Base-by-base conservation (phyloP, 2,329 filamentous ascomycete genomes). In the Cryphonectria radicalis region DNA sequence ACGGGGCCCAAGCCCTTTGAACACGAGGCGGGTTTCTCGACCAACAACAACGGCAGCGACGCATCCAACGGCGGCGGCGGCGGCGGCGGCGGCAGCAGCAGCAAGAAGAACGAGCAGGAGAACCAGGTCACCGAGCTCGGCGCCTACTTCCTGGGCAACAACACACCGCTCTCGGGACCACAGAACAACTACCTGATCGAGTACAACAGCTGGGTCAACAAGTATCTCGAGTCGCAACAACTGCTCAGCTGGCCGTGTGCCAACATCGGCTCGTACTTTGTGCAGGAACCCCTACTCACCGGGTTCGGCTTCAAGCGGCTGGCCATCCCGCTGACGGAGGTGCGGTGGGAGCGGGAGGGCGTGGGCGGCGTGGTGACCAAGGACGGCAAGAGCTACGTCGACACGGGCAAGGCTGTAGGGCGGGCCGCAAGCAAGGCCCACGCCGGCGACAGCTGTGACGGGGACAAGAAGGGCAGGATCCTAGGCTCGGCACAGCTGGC, bases 301-400 rank as follows among this genome's bases (percentile, higher is more conserved):
- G 91, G 92, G 55, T 85, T 94, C 42, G 90, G 89, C 67, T 92
- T 89, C 70, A 91, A 92, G 59, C 90, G 95, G 46, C 85, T 98
- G 67, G 95, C 94, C n/a, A 91, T 98, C 37, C 95, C 94, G 1
- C 85, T 97, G 0, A 92, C 92, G 63, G 93, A 97, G 78, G 86
- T 96, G 62, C 90, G 93, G 65, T 97, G 94, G 94, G 94, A 97
- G 84, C 89, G 90, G 67, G 93, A 96, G 77, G 89, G 89, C 67
- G 88, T 89, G 73, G 90, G 86, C 76, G 90, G 86, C 78, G 86
- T 87, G 73, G 87, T 88, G 71, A 91, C 88, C 63, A 88, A 88
- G 75, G 86, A 89, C 66, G 85, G 85, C 74, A 89, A 87, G 80
- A 84, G 84, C 69, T 93, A 89, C 79, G 86, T 88, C 72, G 87